Base-by-base conservation (phyloP, 106 monocot species). In the Iris macrosiphon region DNA sequence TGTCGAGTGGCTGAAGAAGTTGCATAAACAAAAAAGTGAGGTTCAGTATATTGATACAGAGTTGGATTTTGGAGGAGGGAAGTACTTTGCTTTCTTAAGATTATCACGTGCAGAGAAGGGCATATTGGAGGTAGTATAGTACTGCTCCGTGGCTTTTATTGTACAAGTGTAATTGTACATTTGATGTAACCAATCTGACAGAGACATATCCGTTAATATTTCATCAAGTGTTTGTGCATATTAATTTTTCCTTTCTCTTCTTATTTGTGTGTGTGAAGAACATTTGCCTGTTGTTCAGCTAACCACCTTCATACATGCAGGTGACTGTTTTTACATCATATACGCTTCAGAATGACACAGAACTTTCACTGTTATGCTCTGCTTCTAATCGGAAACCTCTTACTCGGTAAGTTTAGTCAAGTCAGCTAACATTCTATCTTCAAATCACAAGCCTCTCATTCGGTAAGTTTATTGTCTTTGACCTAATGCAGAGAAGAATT, bases 271-370 rank as follows among this genome's bases (percentile, higher is more conserved):
- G 9, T 30, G 20, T 30, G 15, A 31, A 29, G 11, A 3, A 24
- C 22, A 17, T 7, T 39, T 18, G 4, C 16, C 20, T 40, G 14
- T 31, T 50, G 27, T 15, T 57, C 40, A 39, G 28, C 35, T 57
- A 23, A 25, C 26, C 54, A 9, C 34, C 3, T 60, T 51, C n/a
- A 14, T 18, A 37, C 60, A 21, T 71, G 61, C 79, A 93, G 93
- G 93, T 64, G 4, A 68, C 65, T 34, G 38, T 93, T 62, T 93
- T 80, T 54, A 74, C 83, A 31, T 55, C 73, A 69, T 93, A 80
- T 47, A 72, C 66, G 2, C 59, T 93, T 34, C 55, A 77, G 40
- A 93, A 93, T 49, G 69, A 69, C 42, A 83, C 83, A 54, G 93
- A 93, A 7, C 29, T 72, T 34, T 14, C 74, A 2, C 58, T 93